Conservation (phyloP, 1,139 yeast genomes). For the Saccharomyces hybrid region DNA sequence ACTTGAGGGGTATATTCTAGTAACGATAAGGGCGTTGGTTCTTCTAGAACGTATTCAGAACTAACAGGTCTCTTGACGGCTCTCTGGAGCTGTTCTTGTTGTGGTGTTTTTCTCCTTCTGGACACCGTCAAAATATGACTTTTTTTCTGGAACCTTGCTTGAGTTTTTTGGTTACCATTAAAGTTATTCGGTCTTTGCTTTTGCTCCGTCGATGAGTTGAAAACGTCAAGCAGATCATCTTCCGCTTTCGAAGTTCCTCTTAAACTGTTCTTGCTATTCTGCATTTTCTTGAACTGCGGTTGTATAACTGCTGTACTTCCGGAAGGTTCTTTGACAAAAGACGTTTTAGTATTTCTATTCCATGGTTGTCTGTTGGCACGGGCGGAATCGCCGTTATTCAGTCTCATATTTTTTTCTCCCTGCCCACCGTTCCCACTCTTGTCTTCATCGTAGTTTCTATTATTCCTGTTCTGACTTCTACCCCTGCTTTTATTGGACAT, state of each 20-base stretch:
- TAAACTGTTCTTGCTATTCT: neutral
- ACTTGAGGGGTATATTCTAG: constrained; percentile 12
- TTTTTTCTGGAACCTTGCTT: neutral
- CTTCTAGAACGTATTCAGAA: constrained; percentile 16
- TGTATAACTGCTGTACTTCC: neutral
- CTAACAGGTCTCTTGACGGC: neutral
- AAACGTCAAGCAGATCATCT: constrained; percentile 1
- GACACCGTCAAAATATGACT: neutral
- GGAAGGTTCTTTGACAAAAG: neutral
- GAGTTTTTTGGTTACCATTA: neutral
- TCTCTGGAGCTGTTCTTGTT: neutral
- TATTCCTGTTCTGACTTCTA: neutral
- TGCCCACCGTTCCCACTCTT: neutral
- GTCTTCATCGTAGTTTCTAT: neutral
- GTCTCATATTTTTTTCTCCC: constrained; percentile 1
- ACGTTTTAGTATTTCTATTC: neutral
- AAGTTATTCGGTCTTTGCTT: constrained; percentile 4
- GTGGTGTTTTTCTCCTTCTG: neutral
- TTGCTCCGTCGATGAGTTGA: constrained; percentile 5
- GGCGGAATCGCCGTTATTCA: neutral
- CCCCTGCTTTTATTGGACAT: neutral
- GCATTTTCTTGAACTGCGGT: constrained; percentile 2
- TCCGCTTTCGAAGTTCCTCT: constrained; percentile 1
- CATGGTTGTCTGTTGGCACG: neutral
- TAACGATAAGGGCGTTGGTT: constrained; percentile 21